These are phyloP conservation scores for Chalaropsis ovoidea DNA, from an alignment of 2,329 filamentous ascomycete genomes.

Conservation along the genomic window DNA sequence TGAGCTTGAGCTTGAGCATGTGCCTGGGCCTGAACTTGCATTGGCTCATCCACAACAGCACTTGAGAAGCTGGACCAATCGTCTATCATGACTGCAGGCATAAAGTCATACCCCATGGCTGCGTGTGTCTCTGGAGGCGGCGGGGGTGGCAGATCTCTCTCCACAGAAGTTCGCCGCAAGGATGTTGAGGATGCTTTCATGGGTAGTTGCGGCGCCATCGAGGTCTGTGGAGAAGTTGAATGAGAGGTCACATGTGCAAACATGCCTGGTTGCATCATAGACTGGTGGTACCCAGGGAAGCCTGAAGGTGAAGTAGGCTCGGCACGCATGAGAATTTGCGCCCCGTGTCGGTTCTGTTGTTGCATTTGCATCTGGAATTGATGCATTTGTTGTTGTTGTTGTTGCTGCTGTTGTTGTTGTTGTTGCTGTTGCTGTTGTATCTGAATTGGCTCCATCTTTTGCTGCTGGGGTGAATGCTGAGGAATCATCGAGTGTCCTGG, in stretches of 20 bases:
- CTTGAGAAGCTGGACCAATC: slow-evolving; percentile 37
- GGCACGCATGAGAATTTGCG: slow-evolving; percentile 27
- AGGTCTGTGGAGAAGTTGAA: slow-evolving; percentile 19
- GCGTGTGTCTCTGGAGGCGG: slow-evolving; percentile 24
- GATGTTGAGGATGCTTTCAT: slow-evolving; percentile 28
- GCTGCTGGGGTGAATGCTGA: slow-evolving; percentile 32
- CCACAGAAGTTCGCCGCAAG: slow-evolving; percentile 28
- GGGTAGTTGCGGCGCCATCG: slow-evolving; percentile 30
- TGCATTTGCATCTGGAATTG: slow-evolving; percentile 1
- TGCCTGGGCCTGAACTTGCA: slow-evolving; percentile 11
- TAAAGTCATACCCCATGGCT: slow-evolving; percentile 39
- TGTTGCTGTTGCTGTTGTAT: slow-evolving; percentile 29
- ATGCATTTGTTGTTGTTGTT: slow-evolving; percentile 26
- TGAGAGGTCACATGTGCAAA: slow-evolving; percentile 22
- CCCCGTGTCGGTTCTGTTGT: slow-evolving; percentile 20
- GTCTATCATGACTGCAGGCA: slow-evolving; percentile 35
- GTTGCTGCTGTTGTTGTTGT: slow-evolving; percentile 30
- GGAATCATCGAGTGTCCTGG: slow-evolving; percentile 24
- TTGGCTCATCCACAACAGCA: slow-evolving; percentile 32
- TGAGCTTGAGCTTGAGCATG: slow-evolving; percentile 17
- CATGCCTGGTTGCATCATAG: slow-evolving; percentile 29
- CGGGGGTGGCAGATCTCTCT: slow-evolving; percentile 34
- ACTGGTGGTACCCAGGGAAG: slow-evolving; percentile 32
- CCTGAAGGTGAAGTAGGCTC: slow-evolving; percentile 27
- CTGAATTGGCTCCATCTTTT: slow-evolving; percentile 29